Evolutionary conservation across 148 eudicot species (phyloP), one percentile per base, ranked within the genome.

Genomic region (Hydrangea macrophylla): DNA sequence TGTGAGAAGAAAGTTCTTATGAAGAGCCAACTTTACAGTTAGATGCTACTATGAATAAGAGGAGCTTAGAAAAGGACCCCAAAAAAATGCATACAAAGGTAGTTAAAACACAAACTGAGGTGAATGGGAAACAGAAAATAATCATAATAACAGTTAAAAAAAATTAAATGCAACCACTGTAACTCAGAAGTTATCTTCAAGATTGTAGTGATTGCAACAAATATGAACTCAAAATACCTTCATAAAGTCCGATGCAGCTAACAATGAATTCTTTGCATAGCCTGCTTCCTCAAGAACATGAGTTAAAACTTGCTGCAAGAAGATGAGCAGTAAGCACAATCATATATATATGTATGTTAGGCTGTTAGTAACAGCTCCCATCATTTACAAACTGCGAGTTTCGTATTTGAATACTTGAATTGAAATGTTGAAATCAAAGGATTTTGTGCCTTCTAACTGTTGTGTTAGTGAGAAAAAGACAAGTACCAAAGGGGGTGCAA

Each of bases 201-300:
- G 51, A 65, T 2, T 50, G 12, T n/a, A 65, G 20, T 51, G 51
- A 27, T 13, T 57, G 18, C 2, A 36, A 28, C 7, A 33, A 13
- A 22, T 9, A 67, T 4, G 35, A 60, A 22, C 15, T 30, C 58
- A 37, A 0, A n/a, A 61, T 71, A 83, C 86, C 83, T 83, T 83
- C 77, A 80, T 65, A 69, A 83, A 83, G 76, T 83, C 86, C 9
- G 83, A 73, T 58, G 30, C 73, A 68, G 64, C 73, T 60, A 83
- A 58, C 20, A 74, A n/a, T 36, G 86, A 83, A 71, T 74, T 81
- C 66, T 76, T 80, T 55, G 54, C 70, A 53, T 79, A 83, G 72
- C 86, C 86, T 30, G 86, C 86, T 74, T 83, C 86, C 77, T 83
- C 86, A 20, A 83, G 83, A 68, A 83, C 86, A 68, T 65, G 81